A percentile compares a stretch with the other conserved stretches of the same genome.
These are phyloP conservation scores for Phylloporus sp. DNA, from an alignment of 768 basidiomycete species.

Conservation along the genomic window DNA sequence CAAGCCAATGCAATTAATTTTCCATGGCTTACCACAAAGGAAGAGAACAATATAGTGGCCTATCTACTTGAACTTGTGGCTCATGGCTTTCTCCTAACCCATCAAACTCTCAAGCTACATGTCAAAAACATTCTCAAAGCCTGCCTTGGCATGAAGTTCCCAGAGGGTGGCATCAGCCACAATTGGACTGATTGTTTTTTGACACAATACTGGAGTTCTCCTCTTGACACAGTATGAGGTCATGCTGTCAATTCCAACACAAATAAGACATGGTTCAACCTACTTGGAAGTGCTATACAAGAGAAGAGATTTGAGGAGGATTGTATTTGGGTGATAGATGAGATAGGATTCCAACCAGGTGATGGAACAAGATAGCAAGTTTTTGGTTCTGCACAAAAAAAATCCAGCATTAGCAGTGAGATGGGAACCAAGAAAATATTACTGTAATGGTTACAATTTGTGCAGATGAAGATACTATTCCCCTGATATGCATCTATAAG, in stretches of 20 bases:
- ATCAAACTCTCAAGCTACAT: too few relatives aligned
- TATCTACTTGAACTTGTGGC: too few relatives aligned
- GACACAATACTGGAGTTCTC: neutral
- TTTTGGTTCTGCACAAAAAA: neutral
- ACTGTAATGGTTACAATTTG: conserved; percentile 38
- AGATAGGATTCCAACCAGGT: conserved; percentile 13
- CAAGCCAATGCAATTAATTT: too few relatives aligned
- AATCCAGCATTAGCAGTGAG: conserved; percentile 17
- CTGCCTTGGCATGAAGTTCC: too few relatives aligned
- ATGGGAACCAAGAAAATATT: conserved; percentile 21
- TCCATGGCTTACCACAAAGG: too few relatives aligned
- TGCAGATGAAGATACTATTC: conserved; percentile 33
- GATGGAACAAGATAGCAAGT: neutral
- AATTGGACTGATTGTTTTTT: too few relatives aligned
- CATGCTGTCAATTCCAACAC: conserved; percentile 35
- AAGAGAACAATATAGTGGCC: too few relatives aligned
- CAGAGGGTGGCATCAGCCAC: too few relatives aligned
- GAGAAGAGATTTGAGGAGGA: neutral
- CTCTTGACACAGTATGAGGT: conserved; percentile 9
- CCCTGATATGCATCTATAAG: conserved; percentile 33
- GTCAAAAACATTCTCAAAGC: too few relatives aligned
- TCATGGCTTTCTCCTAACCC: too few relatives aligned
- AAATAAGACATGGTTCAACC: conserved; percentile 31
- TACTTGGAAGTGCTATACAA: conserved; percentile 26
- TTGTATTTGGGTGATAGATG: conserved; percentile 17